phyloP scores from a whole-genome alignment of 2,329 filamentous ascomycete species.

The Camillea tinctor region DNA sequence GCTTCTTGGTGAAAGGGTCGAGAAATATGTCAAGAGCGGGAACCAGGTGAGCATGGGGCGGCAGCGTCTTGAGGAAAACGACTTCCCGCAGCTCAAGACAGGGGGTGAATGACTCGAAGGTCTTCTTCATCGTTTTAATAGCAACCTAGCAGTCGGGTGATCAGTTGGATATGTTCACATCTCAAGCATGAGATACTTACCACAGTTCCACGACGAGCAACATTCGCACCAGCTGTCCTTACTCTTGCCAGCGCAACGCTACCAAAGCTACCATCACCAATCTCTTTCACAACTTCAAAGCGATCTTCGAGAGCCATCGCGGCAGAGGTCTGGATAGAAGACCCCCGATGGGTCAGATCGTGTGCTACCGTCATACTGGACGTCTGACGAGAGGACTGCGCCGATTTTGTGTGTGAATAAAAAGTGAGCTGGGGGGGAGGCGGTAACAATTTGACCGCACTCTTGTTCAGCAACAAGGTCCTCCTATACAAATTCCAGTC shows the following conservation, averaged over 20 bases:
- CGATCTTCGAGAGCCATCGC: conserved; percentile 78
- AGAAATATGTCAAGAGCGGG: conserved; percentile 97
- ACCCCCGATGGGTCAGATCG: conserved; percentile 69
- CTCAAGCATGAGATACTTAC: conserved; percentile 55
- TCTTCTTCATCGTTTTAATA: conserved; percentile 99
- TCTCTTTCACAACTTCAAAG: conserved; percentile 96
- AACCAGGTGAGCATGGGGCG: conserved; percentile 87
- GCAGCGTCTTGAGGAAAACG: conserved; percentile 89
- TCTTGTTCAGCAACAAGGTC: conserved; percentile 20
- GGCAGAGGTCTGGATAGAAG: conserved; percentile 48
- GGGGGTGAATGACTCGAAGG: conserved; percentile 85
- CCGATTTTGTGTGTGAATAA: conserved; percentile 7
- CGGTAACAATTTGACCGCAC: conserved; percentile 11
- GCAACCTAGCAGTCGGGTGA: conserved; percentile 64
- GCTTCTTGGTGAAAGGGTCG: conserved; percentile 91
- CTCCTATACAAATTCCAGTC: conserved; percentile 25
- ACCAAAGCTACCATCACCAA: conserved; percentile 97
- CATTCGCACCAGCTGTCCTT: conserved; percentile 81
- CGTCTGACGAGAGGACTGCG: conserved; percentile 10
- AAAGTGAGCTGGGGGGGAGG: neutral
- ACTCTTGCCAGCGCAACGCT: conserved; percentile 92
- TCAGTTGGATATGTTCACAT: conserved; percentile 7
- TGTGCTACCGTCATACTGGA: conserved; percentile 73
- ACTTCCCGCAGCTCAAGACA: conserved; percentile 95
- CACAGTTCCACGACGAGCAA: conserved; percentile 87